Percentiles rank a stretch among this genome's conserved stretches.
Conservation (phyloP, 805 yeast genomes). For the Saccharomycopsis selenospora region DNA sequence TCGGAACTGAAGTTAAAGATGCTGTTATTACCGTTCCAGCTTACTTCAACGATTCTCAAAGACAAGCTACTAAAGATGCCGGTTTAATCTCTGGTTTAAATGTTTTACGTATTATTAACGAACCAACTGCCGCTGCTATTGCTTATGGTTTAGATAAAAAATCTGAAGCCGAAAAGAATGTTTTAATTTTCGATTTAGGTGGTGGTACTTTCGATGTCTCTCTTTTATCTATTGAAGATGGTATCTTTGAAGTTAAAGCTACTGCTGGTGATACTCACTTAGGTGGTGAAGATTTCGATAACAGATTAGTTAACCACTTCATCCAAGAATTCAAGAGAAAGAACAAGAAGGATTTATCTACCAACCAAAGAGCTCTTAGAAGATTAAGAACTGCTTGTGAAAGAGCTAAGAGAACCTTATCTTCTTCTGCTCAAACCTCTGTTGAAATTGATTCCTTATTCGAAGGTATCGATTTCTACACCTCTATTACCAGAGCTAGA, state of each 20-base stretch:
- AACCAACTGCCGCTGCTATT: conserved; percentile 97
- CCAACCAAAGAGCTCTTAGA: conserved; percentile 78
- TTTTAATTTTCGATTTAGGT: conserved; percentile 74
- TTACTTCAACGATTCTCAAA: conserved; percentile 94
- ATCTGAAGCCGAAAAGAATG: conserved; percentile 54
- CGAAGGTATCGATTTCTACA: conserved; percentile 96
- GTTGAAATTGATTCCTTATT: conserved; percentile 89
- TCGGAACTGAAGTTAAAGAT: conserved; percentile 77
- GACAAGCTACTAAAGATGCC: conserved; percentile 98
- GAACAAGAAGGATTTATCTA: conserved; percentile 69
- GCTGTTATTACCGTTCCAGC: conserved; percentile 98
- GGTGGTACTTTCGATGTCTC: conserved; percentile 89
- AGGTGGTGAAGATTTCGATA: conserved; percentile 87
- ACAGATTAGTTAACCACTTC: conserved; percentile 73
- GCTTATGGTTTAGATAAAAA: conserved; percentile 84
- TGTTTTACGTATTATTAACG: conserved; percentile 90
- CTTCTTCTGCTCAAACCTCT: conserved; percentile 92
- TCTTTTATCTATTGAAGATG: conserved; percentile 67
- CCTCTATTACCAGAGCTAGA: conserved; percentile 94
- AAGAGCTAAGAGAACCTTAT: conserved; percentile 82
- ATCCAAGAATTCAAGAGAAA: conserved; percentile 77
- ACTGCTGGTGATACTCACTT: conserved; percentile 66
- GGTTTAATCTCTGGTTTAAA: conserved; percentile 94
- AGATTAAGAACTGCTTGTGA: conserved; percentile 85
- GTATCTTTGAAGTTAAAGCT: conserved; percentile 78